These are phyloP conservation scores for Alternaria consortialis DNA, from an alignment of 2,329 filamentous ascomycete species.

Conservation along the genomic window DNA sequence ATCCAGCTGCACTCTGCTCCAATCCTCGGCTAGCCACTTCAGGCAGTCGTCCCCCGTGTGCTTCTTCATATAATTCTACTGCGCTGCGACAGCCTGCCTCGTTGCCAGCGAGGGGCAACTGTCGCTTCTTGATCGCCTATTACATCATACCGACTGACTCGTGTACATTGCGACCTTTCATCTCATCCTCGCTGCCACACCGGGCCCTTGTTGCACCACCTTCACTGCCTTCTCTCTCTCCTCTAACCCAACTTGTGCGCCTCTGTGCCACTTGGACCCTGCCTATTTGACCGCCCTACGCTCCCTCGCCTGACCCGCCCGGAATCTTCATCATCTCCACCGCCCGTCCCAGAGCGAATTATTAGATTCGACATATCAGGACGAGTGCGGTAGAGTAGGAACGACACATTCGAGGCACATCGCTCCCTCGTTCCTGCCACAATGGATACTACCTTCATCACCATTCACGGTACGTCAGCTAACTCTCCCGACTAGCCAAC, in stretches of 20 bases:
- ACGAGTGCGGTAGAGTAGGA: slow-evolving; percentile 35
- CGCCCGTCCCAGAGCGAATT: slow-evolving; percentile 47
- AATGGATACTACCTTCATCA: slow-evolving; percentile 86
- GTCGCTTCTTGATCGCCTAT: slow-evolving; percentile 2
- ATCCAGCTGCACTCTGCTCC: slow-evolving; percentile 3
- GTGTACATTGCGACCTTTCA: slow-evolving; percentile 2
- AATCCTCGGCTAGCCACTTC: slow-evolving; percentile 10
- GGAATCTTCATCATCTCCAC: slow-evolving; percentile 27
- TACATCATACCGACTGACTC: slow-evolving; percentile 18
- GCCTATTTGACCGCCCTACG: slow-evolving; percentile 29
- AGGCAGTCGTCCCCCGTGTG: slow-evolving; percentile 1
- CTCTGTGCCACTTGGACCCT: slow-evolving; percentile 34
- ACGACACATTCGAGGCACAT: not conserved
- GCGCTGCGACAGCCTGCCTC: not conserved
- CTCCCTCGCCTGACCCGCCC: slow-evolving; percentile 18
- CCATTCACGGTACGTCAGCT: slow-evolving; percentile 76
- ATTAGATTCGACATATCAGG: slow-evolving; percentile 49
- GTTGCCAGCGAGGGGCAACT: slow-evolving; percentile 3
- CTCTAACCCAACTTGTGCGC: slow-evolving; percentile 26
- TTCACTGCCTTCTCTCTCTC: slow-evolving; percentile 9
- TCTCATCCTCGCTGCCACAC: slow-evolving; percentile 21
- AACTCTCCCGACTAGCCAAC: slow-evolving; percentile 10
- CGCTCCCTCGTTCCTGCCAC: slow-evolving; percentile 14
- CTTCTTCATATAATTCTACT: slow-evolving; percentile 1
- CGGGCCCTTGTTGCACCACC: slow-evolving; percentile 22